Evolutionary conservation across 169 alveolate species (phyloP).

Genomic region (Theileria annulata): DNA sequence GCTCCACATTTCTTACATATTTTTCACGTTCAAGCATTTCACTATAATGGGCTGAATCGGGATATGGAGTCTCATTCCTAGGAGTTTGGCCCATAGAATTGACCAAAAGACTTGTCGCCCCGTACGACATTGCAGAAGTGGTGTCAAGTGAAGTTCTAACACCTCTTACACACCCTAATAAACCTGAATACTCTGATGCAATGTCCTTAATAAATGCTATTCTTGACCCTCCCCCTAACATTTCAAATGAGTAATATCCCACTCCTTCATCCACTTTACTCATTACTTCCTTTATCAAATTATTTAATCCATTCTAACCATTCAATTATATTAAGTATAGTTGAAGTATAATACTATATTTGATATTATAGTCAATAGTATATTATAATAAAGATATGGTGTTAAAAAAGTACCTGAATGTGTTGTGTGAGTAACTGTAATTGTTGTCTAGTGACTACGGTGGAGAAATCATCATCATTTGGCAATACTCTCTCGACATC

Average conservation of each 20-base stretch:
- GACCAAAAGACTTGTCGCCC: constrained; percentile 35
- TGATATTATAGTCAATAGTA: not conserved
- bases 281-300: constrained; percentile 16
- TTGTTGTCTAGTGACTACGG: constrained; percentile 16
- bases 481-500: constrained; percentile 50
- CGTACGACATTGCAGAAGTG: constrained; percentile 52
- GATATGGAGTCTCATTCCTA: not conserved
- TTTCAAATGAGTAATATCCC: constrained; percentile 35
- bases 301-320: too few relatives aligned
- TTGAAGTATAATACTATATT: not conserved
- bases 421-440: too few relatives aligned
- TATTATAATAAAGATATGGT: too few relatives aligned
- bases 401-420: not conserved
- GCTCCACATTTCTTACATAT: constrained; percentile 21
- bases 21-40: constrained; percentile 25
- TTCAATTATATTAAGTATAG: not conserved
- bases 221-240: constrained; percentile 62
- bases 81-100: not conserved
- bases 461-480: constrained; percentile 56
- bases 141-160: constrained; percentile 60
- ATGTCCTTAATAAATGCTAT: constrained; percentile 46
- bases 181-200: constrained; percentile 15
- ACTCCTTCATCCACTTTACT: constrained; percentile 10
- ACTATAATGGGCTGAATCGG: not conserved
- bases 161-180: constrained; percentile 8